Evolutionary conservation across 768 basidiomycete genomes (phyloP), one percentile per base, ranked within the genome.

Genomic region (Coprinopsis marcescibilis): DNA sequence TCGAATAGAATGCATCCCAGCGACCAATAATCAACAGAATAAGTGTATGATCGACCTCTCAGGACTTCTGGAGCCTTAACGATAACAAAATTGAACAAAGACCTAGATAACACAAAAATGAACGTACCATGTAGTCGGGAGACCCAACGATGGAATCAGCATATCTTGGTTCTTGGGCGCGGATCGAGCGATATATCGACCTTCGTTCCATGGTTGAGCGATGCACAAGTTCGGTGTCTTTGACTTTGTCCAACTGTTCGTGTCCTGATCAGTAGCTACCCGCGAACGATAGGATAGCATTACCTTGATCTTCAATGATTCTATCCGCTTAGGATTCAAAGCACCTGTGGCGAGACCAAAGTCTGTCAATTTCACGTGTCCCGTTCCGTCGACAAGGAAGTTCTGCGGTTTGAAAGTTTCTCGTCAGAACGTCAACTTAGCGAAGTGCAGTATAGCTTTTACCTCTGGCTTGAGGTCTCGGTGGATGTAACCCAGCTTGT

Each of bases 391-490:
- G 30, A 99, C 89, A 45, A 99, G 73, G 72, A 99, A 99, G 65
- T 98, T 99, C 94, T 94, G 23, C 5, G 20, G 3, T 23, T n/a
- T n/a, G n/a, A n/a, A n/a, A n/a, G n/a, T n/a, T n/a, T n/a, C n/a
- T n/a, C n/a, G n/a, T n/a, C n/a, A n/a, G n/a, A n/a, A n/a, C n/a
- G n/a, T n/a, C n/a, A n/a, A n/a, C n/a, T n/a, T n/a, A n/a, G n/a
- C n/a, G n/a, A n/a, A n/a, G n/a, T n/a, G n/a, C n/a, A n/a, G n/a
- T n/a, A n/a, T n/a, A n/a, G n/a, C n/a, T n/a, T n/a, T n/a, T 49
- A 93, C 93, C 80, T 98, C 95, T 2, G 95, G 95, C 65, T 98
- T 98, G 41, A 98, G 71, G 68, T 98, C 95, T 48, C 95, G 89
- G 69, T 98, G 96, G 48, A 99, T 93, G 61, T 99, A 99, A 0